Evolutionary conservation across 352 stramenopile genomes (phyloP).

Genomic region (Phytophthora cactorum): DNA sequence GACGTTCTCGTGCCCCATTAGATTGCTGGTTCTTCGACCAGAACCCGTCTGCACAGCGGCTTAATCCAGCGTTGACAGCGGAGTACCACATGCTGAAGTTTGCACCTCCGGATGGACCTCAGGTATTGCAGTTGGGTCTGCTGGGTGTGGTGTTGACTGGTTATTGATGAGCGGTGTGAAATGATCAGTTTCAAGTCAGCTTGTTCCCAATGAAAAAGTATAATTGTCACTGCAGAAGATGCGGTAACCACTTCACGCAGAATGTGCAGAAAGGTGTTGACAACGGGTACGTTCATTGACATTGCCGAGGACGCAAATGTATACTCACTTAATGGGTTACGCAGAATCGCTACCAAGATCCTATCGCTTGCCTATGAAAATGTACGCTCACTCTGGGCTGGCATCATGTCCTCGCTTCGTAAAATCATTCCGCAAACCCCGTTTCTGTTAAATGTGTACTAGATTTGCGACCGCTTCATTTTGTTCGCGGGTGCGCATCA

Average conservation of each 20-base stretch:
- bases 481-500: conserved; percentile 68
- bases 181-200: conserved; percentile 79
- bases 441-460: conserved; percentile 18
- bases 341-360: conserved; percentile 88
- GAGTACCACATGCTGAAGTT: conserved; percentile 79
- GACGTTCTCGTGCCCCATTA: conserved; percentile 27
- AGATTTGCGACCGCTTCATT: conserved; percentile 87
- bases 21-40: conserved; percentile 92
- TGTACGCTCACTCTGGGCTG: conserved; percentile 36
- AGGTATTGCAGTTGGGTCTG: conserved; percentile 41
- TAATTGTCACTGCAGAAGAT: conserved; percentile 68
- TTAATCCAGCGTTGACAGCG: conserved; percentile 32
- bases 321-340: conserved; percentile 4
- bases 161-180: conserved; percentile 6
- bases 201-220: conserved; percentile 89
- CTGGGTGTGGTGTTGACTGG: conserved; percentile 1
- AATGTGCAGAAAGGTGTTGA: conserved; percentile 89
- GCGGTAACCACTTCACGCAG: conserved; percentile 70
- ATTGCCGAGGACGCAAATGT: background rate
- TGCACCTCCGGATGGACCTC: conserved; percentile 71
- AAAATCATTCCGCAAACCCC: conserved; percentile 7
- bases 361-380: conserved; percentile 87
- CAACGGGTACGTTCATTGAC: conserved; percentile 65
- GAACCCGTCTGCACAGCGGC: conserved; percentile 51
- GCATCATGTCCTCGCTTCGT: conserved; percentile 1